Conservation (phyloP, 2,329 filamentous ascomycete species). For the Aspergillus alliaceus region DNA sequence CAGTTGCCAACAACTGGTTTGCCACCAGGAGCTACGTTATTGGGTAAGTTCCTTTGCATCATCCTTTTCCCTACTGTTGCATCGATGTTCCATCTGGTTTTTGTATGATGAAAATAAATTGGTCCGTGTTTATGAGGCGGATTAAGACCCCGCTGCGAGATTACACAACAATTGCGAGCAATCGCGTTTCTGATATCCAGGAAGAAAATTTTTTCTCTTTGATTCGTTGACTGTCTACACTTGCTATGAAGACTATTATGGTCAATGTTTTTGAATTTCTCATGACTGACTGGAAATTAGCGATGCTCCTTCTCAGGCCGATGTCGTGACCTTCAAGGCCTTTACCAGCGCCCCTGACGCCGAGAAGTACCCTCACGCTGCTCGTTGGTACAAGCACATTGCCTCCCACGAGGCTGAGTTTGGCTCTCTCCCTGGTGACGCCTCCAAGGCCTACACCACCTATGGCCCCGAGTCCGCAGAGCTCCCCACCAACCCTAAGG, state of each 20-base stretch:
- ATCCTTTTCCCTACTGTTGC: constrained; percentile 22
- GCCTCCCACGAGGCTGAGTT: constrained; percentile 91
- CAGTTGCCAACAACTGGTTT: constrained; percentile 46
- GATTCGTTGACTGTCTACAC: constrained; percentile 16
- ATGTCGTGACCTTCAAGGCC: constrained; percentile 93
- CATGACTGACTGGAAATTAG: constrained; percentile 38
- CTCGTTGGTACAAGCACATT: constrained; percentile 99
- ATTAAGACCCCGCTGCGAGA: constrained; percentile 87
- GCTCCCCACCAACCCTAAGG: constrained; percentile 80
- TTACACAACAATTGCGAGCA: constrained; percentile 70
- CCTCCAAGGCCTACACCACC: constrained; percentile 80
- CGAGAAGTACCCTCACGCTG: constrained; percentile 87
- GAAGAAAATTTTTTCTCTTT: constrained; percentile 13
- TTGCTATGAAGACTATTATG: background rate
- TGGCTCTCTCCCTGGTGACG: constrained; percentile 83
- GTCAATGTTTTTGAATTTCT: constrained; percentile 1
- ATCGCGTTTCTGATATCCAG: constrained; percentile 71
- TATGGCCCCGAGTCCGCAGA: constrained; percentile 85
- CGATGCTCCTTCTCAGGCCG: constrained; percentile 80
- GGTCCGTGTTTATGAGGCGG: constrained; percentile 95
- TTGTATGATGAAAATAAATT: constrained; percentile 78
- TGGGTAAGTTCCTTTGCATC: constrained; percentile 61
- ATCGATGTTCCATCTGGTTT: constrained; percentile 19
- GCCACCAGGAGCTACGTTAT: constrained; percentile 74
- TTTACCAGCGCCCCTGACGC: constrained; percentile 72